These are phyloP conservation scores for Parasarocladium wereldwijsianum DNA, from an alignment of 2,329 filamentous ascomycete genomes.

Conservation along the genomic window DNA sequence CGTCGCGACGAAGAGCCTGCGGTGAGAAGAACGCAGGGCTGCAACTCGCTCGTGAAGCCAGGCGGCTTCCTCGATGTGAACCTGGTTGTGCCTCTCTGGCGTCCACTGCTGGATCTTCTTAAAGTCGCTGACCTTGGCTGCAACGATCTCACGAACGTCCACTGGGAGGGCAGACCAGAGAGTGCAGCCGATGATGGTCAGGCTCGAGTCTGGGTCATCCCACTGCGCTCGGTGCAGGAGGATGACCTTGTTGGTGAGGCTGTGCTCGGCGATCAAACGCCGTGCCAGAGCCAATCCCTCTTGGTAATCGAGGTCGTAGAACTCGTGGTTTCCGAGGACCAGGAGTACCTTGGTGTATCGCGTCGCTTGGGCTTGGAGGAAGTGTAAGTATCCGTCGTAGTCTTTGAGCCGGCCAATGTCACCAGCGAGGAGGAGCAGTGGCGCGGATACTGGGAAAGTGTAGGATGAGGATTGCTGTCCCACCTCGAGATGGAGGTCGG, in stretches of 20 bases:
- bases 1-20: slow-evolving; percentile 32
- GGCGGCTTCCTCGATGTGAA: slow-evolving; percentile 28
- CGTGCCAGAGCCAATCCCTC: slow-evolving; percentile 21
- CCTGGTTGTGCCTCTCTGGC: slow-evolving; percentile 29
- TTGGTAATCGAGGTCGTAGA: slow-evolving; percentile 27
- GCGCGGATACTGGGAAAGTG: slow-evolving; percentile 22
- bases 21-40: slow-evolving; percentile 6
- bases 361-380: slow-evolving; percentile 25
- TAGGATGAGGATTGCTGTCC: slow-evolving; percentile 26
- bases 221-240: slow-evolving; percentile 28
- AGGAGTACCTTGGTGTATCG: slow-evolving; percentile 29
- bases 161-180: slow-evolving; percentile 37
- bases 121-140: slow-evolving; percentile 35
- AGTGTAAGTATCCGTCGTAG: slow-evolving; percentile 27
- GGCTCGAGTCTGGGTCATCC: slow-evolving; percentile 20
- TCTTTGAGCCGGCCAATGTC: slow-evolving; percentile 35
- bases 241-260: slow-evolving; percentile 21
- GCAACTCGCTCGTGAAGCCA: slow-evolving; percentile 32
- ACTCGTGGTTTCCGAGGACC: slow-evolving; percentile 39
- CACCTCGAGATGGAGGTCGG: slow-evolving; percentile 35
- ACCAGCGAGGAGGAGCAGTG: slow-evolving; percentile 30
- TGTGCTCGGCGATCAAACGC: slow-evolving; percentile 21
- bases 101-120: slow-evolving; percentile 36
- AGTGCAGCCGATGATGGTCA: slow-evolving; percentile 43
- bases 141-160: slow-evolving; percentile 21